phyloP scores from a whole-genome alignment of 2,329 filamentous ascomycete species.

The Emmonsia crescens region DNA sequence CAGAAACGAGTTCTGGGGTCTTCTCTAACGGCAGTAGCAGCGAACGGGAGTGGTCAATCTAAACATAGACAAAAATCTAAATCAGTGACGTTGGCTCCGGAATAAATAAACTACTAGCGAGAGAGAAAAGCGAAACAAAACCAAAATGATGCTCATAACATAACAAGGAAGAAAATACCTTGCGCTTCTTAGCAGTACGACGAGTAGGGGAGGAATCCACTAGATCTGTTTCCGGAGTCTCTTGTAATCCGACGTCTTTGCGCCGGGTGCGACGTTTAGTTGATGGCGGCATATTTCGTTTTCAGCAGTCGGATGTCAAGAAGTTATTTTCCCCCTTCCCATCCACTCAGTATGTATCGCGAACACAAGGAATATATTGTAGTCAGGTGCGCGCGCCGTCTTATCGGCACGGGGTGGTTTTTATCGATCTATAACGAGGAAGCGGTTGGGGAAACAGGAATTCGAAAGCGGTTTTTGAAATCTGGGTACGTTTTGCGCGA shows the following conservation, averaged over 20 bases:
- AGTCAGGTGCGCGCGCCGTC: neutral
- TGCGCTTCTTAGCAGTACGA: conserved; percentile 37
- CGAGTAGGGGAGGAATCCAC: conserved; percentile 39
- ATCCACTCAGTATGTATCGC: neutral
- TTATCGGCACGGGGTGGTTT: neutral
- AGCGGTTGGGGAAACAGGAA: neutral
- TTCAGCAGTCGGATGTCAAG: neutral
- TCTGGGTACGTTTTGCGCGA: neutral
- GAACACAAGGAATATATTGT: neutral
- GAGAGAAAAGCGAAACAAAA: neutral
- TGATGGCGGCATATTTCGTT: conserved; percentile 29
- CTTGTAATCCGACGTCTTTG: conserved; percentile 35
- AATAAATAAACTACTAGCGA: neutral
- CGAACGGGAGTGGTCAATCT: conserved; percentile 24
- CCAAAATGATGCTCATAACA: neutral
- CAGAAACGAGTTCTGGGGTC: conserved; percentile 25
- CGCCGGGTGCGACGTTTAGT: conserved; percentile 36
- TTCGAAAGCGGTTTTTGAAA: neutral
- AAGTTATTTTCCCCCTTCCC: neutral
- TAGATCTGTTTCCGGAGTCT: conserved; percentile 35
- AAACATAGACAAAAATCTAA: conserved; percentile 1
- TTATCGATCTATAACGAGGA: neutral
- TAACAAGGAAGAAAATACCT: conserved; percentile 24
- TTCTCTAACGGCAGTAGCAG: conserved; percentile 24
- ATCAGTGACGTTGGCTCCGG: neutral